Percentiles rank a stretch among this genome's conserved stretches.
These are phyloP conservation scores for Lentinula detonsa DNA, from an alignment of 768 basidiomycete species.

Conservation along the genomic window DNA sequence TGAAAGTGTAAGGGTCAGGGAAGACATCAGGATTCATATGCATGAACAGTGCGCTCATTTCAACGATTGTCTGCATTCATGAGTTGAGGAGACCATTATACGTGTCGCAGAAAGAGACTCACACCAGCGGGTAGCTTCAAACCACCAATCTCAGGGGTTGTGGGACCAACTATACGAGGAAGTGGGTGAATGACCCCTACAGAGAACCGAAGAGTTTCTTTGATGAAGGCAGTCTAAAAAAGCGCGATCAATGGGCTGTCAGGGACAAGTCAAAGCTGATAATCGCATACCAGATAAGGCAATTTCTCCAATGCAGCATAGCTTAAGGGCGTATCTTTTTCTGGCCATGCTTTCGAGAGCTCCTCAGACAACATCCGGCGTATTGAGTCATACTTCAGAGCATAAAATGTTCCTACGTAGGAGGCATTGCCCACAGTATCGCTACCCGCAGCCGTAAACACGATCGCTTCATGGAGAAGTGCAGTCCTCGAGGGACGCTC, in stretches of 20 bases:
- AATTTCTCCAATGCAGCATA: conserved; percentile 27
- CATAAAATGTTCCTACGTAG: conserved; percentile 19
- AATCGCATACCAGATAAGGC: conserved; percentile 27
- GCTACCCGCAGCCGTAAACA: conserved; percentile 5
- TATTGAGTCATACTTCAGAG: conserved; percentile 16
- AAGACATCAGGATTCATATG: conserved; percentile 35
- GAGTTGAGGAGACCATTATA: neutral
- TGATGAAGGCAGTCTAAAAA: conserved; percentile 38
- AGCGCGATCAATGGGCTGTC: no score
- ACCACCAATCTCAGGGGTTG: conserved; percentile 28
- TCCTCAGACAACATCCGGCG: conserved; percentile 19
- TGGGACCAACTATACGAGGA: conserved; percentile 31
- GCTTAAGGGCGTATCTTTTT: conserved; percentile 16
- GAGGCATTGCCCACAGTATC: conserved; percentile 25
- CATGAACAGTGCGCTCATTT: conserved; percentile 32
- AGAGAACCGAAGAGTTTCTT: conserved; percentile 38
- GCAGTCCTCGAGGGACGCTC: neutral
- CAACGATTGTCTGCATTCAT: conserved; percentile 30
- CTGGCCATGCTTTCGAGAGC: conserved; percentile 27
- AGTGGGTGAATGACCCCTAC: conserved; percentile 32
- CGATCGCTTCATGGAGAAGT: conserved; percentile 1
- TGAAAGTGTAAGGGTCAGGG: conserved; percentile 30
- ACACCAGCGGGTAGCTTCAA: conserved; percentile 31
- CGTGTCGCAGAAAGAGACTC: conserved; percentile 4
- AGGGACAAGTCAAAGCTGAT: neutral